Percentiles rank a stretch among this genome's conserved stretches.
These are phyloP conservation scores for Draba incana DNA, from an alignment of 345 rosid species.

Conservation along the genomic window DNA sequence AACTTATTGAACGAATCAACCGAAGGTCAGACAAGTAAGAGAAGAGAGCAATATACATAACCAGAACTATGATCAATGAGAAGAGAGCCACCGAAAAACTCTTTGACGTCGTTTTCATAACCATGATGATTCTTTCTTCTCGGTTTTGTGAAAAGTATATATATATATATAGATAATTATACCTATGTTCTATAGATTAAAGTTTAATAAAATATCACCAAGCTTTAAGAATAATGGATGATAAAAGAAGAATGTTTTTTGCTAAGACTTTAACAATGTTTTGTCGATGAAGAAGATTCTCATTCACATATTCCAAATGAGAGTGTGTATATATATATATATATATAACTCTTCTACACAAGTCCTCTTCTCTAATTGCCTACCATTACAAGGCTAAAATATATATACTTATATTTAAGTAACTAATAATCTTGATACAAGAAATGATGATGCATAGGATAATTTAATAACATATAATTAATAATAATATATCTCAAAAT, in stretches of 20 bases:
- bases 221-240: slow-evolving; percentile 20
- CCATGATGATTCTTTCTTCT: slow-evolving; percentile 24
- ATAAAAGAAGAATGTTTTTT: not conserved
- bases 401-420: too few relatives aligned
- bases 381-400: too few relatives aligned
- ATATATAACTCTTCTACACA: not conserved
- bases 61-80: slow-evolving; percentile 25
- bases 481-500: too few relatives aligned
- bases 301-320: slow-evolving; percentile 5
- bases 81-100: not conserved
- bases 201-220: not conserved
- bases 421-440: not conserved
- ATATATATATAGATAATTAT: not conserved
- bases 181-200: not conserved
- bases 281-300: not conserved
- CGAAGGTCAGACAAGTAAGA: slow-evolving; percentile 14
- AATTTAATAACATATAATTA: not conserved
- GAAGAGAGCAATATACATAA: slow-evolving; percentile 13
- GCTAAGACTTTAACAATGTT: not conserved
- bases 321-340: not conserved
- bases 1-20: slow-evolving; percentile 4
- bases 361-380: not conserved
- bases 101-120: slow-evolving; percentile 2
- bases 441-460: slow-evolving; percentile 19
- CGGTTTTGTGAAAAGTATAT: not conserved